Evolutionary conservation across 805 yeast genomes (phyloP).

Genomic region (Cyberlindnera maritima): DNA sequence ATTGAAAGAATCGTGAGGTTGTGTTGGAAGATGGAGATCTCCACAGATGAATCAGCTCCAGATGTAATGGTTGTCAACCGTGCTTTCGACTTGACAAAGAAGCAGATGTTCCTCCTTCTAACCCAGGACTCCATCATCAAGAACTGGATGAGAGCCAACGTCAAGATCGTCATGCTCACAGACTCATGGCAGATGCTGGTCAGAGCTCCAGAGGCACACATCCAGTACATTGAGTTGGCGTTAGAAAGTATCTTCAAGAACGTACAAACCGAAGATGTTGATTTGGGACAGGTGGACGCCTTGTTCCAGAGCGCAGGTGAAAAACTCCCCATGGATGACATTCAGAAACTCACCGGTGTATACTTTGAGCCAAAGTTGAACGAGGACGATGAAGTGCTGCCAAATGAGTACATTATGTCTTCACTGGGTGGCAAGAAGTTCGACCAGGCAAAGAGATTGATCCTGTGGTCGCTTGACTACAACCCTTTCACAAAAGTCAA

Average conservation of each 20-base stretch:
- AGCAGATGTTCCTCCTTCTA: conserved; percentile 22
- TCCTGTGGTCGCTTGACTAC: conserved; percentile 26
- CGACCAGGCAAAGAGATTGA: conserved; percentile 23
- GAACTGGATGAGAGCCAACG: conserved; percentile 28
- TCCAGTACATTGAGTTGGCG: conserved; percentile 27
- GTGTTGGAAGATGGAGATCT: conserved; percentile 20
- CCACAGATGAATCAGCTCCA: conserved; percentile 14
- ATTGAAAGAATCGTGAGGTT: conserved; percentile 10
- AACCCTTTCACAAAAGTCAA: conserved; percentile 21
- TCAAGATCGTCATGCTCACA: conserved; percentile 22
- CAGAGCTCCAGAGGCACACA: conserved; percentile 21
- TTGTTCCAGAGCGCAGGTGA: conserved; percentile 10
- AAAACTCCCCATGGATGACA: conserved; percentile 22
- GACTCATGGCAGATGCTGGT: conserved; percentile 23
- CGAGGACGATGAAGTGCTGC: conserved; percentile 3
- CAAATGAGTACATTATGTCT: conserved; percentile 17
- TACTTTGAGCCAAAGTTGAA: conserved; percentile 17
- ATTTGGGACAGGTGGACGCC: conserved; percentile 13
- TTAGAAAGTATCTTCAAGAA: conserved; percentile 18
- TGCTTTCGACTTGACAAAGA: conserved; percentile 20
- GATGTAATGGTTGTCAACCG: conserved; percentile 20
- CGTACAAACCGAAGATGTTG: conserved; percentile 15
- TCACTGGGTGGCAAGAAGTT: conserved; percentile 21
- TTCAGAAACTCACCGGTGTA: conserved; percentile 25
- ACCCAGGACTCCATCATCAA: conserved; percentile 20